A percentile compares a stretch with the other conserved stretches of the same genome.
Evolutionary conservation across 106 monocot genomes (phyloP).

Genomic region (Allium sativum): DNA sequence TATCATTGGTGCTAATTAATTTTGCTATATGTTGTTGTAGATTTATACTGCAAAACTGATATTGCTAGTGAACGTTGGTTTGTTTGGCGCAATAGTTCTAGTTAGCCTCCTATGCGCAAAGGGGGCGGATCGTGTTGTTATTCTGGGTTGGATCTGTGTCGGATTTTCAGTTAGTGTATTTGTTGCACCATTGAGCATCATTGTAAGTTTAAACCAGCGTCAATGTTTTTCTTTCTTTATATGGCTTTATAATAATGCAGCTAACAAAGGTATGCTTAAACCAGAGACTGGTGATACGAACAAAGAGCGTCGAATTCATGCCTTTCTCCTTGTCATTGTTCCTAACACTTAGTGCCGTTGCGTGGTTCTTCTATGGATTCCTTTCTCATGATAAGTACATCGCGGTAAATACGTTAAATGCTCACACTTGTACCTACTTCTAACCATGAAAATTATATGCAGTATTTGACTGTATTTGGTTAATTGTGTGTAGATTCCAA

Average conservation of each 20-base stretch:
- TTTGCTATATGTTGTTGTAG: conserved; percentile 11
- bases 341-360: conserved; percentile 43
- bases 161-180: conserved; percentile 47
- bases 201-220: conserved; percentile 22
- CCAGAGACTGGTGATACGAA: conserved; percentile 53
- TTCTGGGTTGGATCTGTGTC: conserved; percentile 52
- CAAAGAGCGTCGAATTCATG: conserved; percentile 71
- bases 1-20: neutral
- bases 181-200: conserved; percentile 55
- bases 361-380: conserved; percentile 49
- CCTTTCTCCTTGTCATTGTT: conserved; percentile 47
- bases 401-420: conserved; percentile 16
- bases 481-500: conserved; percentile 3
- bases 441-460: neutral
- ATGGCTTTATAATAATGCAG: too few relatives aligned
- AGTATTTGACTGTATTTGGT: neutral
- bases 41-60: conserved; percentile 22
- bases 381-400: conserved; percentile 40
- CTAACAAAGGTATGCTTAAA: too few relatives aligned
- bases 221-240: neutral
- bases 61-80: conserved; percentile 29
- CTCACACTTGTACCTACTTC: too few relatives aligned
- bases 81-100: conserved; percentile 34
- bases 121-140: conserved; percentile 14
- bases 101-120: conserved; percentile 20